Evolutionary conservation across 2,329 filamentous ascomycete species (phyloP).

Genomic region (Penicillium sp.): DNA sequence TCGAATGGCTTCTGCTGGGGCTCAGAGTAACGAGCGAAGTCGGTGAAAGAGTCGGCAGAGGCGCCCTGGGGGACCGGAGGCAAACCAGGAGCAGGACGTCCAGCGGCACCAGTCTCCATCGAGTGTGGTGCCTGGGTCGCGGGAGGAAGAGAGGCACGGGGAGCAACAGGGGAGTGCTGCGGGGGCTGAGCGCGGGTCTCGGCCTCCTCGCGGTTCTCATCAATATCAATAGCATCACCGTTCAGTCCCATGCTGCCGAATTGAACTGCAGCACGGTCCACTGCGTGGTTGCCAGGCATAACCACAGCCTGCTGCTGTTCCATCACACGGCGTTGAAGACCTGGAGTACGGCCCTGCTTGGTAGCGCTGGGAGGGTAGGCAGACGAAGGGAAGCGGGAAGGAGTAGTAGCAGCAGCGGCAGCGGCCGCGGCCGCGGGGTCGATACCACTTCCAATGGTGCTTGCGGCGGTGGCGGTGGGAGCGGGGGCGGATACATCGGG

Average conservation of each 20-base stretch:
- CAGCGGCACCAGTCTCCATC: constrained; percentile 46
- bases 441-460: constrained; percentile 83
- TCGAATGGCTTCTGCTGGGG: constrained; percentile 77
- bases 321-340: constrained; percentile 80
- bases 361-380: constrained; percentile 78
- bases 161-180: constrained; percentile 85
- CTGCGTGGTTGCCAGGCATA: constrained; percentile 94
- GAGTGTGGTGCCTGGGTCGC: constrained; percentile 40
- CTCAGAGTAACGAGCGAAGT: constrained; percentile 56
- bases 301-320: constrained; percentile 97
- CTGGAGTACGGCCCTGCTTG: constrained; percentile 72
- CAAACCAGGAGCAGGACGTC: constrained; percentile 62
- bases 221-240: constrained; percentile 71
- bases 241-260: constrained; percentile 94
- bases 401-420: constrained; percentile 49
- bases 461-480: constrained; percentile 78
- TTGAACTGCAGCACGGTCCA: constrained; percentile 89
- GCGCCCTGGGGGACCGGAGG: constrained; percentile 60
- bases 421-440: constrained; percentile 65
- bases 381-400: constrained; percentile 62
- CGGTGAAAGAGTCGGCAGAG: constrained; percentile 49
- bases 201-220: constrained; percentile 90
- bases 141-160: constrained; percentile 83
- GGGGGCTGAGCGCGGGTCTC: constrained; percentile 93
- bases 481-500: constrained; percentile 76